phyloP scores from a whole-genome alignment of 1,284 basidiomycete species.

The Tausonia pullulans region DNA sequence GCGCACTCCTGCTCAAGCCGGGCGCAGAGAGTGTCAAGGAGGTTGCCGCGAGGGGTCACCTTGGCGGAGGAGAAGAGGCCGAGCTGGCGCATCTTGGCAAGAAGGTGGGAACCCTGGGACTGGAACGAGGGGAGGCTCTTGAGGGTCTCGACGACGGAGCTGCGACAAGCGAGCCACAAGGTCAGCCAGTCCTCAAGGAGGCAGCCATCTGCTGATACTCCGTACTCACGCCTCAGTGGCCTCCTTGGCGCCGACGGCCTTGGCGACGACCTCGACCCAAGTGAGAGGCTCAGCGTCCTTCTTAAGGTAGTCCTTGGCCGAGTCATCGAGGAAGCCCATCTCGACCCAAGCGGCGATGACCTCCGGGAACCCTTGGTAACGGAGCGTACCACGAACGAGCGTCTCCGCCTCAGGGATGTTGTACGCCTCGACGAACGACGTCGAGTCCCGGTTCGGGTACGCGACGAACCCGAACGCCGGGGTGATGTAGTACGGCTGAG shows the following conservation, averaged over 20 bases:
- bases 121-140: constrained; percentile 70
- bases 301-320: constrained; percentile 61
- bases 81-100: constrained; percentile 84
- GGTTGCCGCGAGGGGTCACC: constrained; percentile 57
- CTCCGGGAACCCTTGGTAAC: constrained; percentile 98
- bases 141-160: constrained; percentile 55
- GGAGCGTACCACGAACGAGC: constrained; percentile 81
- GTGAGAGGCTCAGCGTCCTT: constrained; percentile 48
- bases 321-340: constrained; percentile 75
- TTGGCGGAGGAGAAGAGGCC: constrained; percentile 73
- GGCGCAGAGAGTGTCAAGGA: constrained; percentile 89
- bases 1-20: constrained; percentile 84
- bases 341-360: constrained; percentile 83
- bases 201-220: too few species aligned
- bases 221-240: constrained; percentile 53
- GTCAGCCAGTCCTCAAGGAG: not conserved
- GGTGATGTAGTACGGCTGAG: constrained; percentile 89
- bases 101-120: constrained; percentile 59
- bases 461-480: constrained; percentile 93
- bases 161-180: constrained; percentile 20
- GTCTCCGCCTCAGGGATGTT: constrained; percentile 89
- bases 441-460: constrained; percentile 95
- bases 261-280: constrained; percentile 72
- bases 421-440: constrained; percentile 75
- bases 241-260: constrained; percentile 59